Conservation (phyloP, 495 filamentous ascomycete species). For the Penicillium ucsense region DNA sequence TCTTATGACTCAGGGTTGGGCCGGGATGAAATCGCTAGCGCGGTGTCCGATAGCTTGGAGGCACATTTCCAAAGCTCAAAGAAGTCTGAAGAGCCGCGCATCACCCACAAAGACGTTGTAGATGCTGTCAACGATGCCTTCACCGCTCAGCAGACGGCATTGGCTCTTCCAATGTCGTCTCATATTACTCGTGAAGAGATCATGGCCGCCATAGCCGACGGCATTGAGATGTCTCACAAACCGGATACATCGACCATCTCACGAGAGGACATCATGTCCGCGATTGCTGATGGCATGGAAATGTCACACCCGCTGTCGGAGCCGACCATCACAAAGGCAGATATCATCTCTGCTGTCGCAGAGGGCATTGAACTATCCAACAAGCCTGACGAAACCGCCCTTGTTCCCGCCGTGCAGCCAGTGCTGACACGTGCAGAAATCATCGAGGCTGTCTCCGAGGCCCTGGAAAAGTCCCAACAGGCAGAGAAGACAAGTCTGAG, state of each 20-base stretch:
- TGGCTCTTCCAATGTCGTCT: constrained; percentile 6
- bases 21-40: constrained; percentile 37
- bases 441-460: constrained; percentile 30
- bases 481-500: constrained; percentile 13
- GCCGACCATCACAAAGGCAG: constrained; percentile 16
- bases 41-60: constrained; percentile 33
- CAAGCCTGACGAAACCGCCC: constrained; percentile 3
- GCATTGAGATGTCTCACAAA: constrained; percentile 22
- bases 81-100: constrained; percentile 26
- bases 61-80: constrained; percentile 31
- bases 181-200: constrained; percentile 32
- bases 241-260: constrained; percentile 15
- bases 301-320: background rate
- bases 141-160: constrained; percentile 31
- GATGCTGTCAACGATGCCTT: constrained; percentile 50
- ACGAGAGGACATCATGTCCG: constrained; percentile 36
- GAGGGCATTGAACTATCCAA: constrained; percentile 27
- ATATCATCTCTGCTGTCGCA: constrained; percentile 40
- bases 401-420: constrained; percentile 14
- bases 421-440: constrained; percentile 41
- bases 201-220: constrained; percentile 43
- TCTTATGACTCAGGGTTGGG: constrained; percentile 37
- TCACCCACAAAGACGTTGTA: constrained; percentile 41
- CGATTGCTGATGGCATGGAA: constrained; percentile 39
- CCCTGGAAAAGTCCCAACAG: constrained; percentile 6